Evolutionary conservation across 202 grass and related monocot species (phyloP), one percentile per base, ranked within the genome.

Genomic region (Sporobolus alterniflorus): DNA sequence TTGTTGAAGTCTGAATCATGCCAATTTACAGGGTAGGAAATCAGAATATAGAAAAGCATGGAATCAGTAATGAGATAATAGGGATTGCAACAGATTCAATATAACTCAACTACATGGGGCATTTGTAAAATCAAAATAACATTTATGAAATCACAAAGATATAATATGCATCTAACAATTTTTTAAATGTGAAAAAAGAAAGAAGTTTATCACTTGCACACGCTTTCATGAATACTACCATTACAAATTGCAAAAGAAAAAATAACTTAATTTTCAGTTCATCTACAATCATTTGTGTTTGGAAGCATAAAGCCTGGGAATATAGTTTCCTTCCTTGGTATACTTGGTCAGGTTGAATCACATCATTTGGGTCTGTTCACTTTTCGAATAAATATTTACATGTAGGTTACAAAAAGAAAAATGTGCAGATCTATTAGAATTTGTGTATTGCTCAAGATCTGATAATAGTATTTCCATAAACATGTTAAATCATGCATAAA

Each of bases 1-100:
- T 95, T 75, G 96, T 95, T 25, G 96, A 98, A 75, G 96, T 98
- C 96, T 98, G 61, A 84, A 16, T 84, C 83, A 90, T 82, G 57
- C 62, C 79, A 84, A 25, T 64, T 85, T 80, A 55, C 33, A 84
- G 36, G 39, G 63, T 64, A 67, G 63, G 50, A 77, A 43, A 61
- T 73, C 54, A 90, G 44, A 62, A 82, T 30, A 81, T 44, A 61
- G 22, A 80, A 83, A 84, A 89, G 28, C 28, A 30, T 70, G 78
- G 42, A 78, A 91, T 50, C 44, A 25, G 33, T 77, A 33, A 83
- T 51, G 47, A 86, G 21, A 66, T 40, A 76, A 64, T 46, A 81
- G 51, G 18, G 76, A 32, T 63, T 61, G 50, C 67, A 75, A 83
- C 42, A 47, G n/a, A 72, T 17, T 82, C 64, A 62, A 70, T 20